These are phyloP conservation scores for Seiridium cupressi DNA, from an alignment of 2,329 filamentous ascomycete genomes.

Conservation along the genomic window DNA sequence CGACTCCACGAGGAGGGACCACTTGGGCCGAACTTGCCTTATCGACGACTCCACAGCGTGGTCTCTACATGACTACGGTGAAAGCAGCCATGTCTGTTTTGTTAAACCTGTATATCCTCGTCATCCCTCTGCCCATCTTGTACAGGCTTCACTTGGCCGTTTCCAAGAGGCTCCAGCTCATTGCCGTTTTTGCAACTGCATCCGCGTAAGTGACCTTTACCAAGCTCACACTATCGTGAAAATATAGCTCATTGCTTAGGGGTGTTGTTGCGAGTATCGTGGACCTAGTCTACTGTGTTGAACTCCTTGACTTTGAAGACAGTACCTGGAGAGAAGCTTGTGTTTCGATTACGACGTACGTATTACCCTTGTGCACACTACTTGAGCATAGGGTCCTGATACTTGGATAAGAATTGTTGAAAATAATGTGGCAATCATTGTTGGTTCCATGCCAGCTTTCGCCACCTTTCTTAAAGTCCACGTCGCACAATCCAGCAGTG, in stretches of 20 bases:
- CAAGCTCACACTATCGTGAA: background rate
- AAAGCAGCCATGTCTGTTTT: background rate
- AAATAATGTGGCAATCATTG: background rate
- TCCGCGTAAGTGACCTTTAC: background rate
- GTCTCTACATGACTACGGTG: background rate
- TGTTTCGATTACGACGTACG: background rate
- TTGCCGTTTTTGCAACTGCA: background rate
- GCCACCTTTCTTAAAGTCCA: background rate
- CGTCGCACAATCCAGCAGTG: background rate
- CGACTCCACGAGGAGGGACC: background rate
- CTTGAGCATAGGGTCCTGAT: background rate
- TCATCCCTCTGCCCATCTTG: background rate
- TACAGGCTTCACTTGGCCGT: background rate
- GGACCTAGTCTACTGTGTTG: background rate
- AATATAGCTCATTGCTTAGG: background rate
- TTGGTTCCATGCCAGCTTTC: conserved; percentile 3
- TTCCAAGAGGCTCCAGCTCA: background rate
- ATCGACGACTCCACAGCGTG: background rate
- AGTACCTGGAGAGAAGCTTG: background rate
- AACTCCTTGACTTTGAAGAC: background rate
- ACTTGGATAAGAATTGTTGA: background rate
- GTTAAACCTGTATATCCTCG: background rate
- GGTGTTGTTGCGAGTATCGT: conserved; percentile 1
- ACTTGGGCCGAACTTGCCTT: background rate
- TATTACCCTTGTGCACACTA: background rate